Conservation (phyloP, 1,284 basidiomycete species). For the Porodaedalea pini region DNA sequence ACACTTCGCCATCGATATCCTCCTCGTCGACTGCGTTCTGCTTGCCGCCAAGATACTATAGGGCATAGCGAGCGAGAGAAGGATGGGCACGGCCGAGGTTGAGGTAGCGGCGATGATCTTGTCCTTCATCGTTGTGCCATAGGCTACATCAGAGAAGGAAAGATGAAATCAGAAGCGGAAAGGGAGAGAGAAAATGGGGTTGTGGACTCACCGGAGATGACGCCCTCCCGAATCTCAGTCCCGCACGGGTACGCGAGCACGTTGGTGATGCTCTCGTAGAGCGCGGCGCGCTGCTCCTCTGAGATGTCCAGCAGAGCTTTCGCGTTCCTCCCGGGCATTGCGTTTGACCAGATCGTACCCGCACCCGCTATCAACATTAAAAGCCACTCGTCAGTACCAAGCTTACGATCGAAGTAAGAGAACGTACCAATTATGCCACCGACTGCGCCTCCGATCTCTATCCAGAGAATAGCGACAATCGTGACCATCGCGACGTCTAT, state of each 20-base stretch:
- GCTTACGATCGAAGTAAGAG: background rate
- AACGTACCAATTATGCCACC: slow-evolving; percentile 58
- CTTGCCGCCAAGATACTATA: slow-evolving; percentile 43
- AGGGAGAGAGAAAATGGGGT: too few species aligned
- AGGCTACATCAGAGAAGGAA: slow-evolving; percentile 53
- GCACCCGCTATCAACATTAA: slow-evolving; percentile 33
- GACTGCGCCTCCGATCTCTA: slow-evolving; percentile 72
- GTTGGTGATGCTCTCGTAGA: slow-evolving; percentile 49
- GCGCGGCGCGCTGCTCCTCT: slow-evolving; percentile 32
- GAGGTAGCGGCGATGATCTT: too few species aligned
- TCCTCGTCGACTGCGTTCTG: slow-evolving; percentile 44
- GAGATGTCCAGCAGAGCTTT: slow-evolving; percentile 45
- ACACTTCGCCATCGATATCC: too few species aligned
- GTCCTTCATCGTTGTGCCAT: slow-evolving; percentile 55
- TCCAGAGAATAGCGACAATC: slow-evolving; percentile 74
- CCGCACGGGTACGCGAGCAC: slow-evolving; percentile 45
- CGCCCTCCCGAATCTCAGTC: too few species aligned
- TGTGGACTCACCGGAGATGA: too few species aligned
- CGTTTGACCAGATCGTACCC: slow-evolving; percentile 56
- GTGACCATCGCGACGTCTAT: too few species aligned
- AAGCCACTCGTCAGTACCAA: background rate
- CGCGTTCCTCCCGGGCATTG: slow-evolving; percentile 56
- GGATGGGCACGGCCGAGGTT: slow-evolving; percentile 38
- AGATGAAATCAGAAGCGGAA: too few species aligned
- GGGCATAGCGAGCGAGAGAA: slow-evolving; percentile 40